A percentile compares a stretch with the other conserved stretches of the same genome.
Evolutionary conservation across 164 flowering plant genomes (phyloP).

Genomic region (Nymphaea colorata): DNA sequence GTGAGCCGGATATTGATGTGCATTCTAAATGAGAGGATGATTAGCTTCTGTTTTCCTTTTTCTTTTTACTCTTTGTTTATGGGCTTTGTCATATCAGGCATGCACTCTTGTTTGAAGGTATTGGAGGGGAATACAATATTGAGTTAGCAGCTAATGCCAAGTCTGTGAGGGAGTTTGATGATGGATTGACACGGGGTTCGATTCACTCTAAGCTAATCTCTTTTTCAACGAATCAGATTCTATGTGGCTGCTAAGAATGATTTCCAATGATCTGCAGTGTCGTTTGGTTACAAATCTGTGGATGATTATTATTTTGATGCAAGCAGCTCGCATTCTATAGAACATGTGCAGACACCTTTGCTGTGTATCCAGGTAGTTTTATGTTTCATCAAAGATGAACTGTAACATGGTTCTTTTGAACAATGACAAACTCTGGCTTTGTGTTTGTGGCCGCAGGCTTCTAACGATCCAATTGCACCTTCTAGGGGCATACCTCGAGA

Average conservation of each 20-base stretch:
- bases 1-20: slow-evolving; percentile 20
- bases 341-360: slow-evolving; percentile 56
- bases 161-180: slow-evolving; percentile 79
- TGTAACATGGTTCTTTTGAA: not conserved
- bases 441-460: slow-evolving; percentile 51
- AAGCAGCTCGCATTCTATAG: slow-evolving; percentile 69
- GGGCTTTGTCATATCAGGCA: slow-evolving; percentile 35
- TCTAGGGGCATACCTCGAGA: slow-evolving; percentile 68
- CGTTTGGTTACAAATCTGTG: slow-evolving; percentile 90
- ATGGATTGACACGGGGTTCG: slow-evolving; percentile 70
- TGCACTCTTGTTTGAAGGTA: slow-evolving; percentile 64
- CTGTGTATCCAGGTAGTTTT: slow-evolving; percentile 79
- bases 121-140: slow-evolving; percentile 70
- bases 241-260: not conserved
- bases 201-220: not conserved
- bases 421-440: not conserved
- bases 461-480: slow-evolving; percentile 96
- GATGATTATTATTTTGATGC: slow-evolving; percentile 84
- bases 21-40: not conserved
- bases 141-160: slow-evolving; percentile 56
- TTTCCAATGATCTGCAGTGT: slow-evolving; percentile 35
- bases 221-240: not conserved
- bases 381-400: not conserved
- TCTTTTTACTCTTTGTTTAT: not conserved
- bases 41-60: not conserved